These are phyloP conservation scores for Verticillium nonalfalfae DNA, from an alignment of 2,329 filamentous ascomycete species.

Conservation along the genomic window DNA sequence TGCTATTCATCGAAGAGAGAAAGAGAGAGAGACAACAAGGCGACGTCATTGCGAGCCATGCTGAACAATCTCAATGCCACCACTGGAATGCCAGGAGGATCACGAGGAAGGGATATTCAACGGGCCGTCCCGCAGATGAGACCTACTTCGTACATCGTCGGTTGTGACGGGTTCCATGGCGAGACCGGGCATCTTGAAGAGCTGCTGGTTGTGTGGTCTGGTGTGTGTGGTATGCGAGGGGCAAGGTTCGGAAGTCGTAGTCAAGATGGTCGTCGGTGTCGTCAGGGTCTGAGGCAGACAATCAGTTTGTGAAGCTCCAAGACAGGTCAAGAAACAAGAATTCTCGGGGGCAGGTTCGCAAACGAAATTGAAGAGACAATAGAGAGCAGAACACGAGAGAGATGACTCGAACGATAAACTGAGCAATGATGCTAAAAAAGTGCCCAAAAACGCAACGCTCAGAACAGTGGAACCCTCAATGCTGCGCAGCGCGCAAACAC, in stretches of 20 bases:
- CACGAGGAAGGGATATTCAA: background rate
- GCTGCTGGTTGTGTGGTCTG: conserved; percentile 7
- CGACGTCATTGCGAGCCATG: background rate
- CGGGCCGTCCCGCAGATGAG: background rate
- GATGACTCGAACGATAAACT: background rate
- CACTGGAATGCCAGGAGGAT: background rate
- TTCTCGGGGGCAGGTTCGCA: background rate
- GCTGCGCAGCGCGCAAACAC: background rate
- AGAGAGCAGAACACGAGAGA: background rate
- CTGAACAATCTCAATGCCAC: background rate
- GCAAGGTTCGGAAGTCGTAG: background rate
- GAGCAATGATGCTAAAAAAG: background rate
- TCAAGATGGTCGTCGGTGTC: conserved; percentile 2
- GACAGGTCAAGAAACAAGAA: background rate
- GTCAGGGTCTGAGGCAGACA: background rate
- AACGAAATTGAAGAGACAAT: background rate
- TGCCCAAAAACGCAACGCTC: background rate
- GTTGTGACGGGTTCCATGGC: conserved; percentile 33
- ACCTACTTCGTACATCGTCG: conserved; percentile 38
- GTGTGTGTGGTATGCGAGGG: background rate
- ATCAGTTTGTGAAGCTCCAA: background rate
- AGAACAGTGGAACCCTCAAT: background rate
- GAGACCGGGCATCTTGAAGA: conserved; percentile 28
- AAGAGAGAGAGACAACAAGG: background rate
- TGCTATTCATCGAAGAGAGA: too few relatives aligned